Evolutionary conservation across 805 yeast genomes (phyloP), one percentile per base, ranked within the genome.

Genomic region (Sugiyamaella marilandica): DNA sequence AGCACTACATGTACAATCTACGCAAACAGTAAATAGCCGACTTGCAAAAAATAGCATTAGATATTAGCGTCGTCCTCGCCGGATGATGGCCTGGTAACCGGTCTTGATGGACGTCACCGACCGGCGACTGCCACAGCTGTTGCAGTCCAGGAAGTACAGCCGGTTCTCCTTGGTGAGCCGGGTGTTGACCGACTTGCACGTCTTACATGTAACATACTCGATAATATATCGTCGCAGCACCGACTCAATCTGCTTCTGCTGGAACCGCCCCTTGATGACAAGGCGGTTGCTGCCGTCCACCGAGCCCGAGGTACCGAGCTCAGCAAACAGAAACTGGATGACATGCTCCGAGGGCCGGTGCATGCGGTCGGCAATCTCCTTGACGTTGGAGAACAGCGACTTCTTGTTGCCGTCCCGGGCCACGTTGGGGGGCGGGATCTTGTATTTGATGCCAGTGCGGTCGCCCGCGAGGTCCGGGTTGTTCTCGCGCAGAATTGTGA

Each of bases 381-480:
- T 96, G 61, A 94, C 91, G 72, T 94, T 94, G 60, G 97, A 90
- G 69, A 94, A 94, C 66, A 91, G 82, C 13, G 99, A 90, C 81
- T 91, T 94, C 75, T 94, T 94, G 68, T 83, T 82, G 72, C 99
- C 98, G 75, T 94, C 99, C 77, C 99, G 90, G 71, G 85, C 85
- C 71, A 95, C 94, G 59, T 85, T 79, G 57, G 99, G 99, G 41
- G 98, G 98, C 49, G 99, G 99, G 65, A 94, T 90, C 79, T 92
- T 86, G 74, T 91, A 85, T 74, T 92, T 91, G 51, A 89, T 82
- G 41, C 95, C 92, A 31, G 87, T 78, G 72, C 95, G 84, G 69
- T 92, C 98, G 68, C 97, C 97, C 44, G 98, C 99, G 65, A 94
- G 81, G 72, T 94, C 99, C 57, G 99, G 99, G 75, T 94, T 94